These are phyloP conservation scores for Dryadomyces quercivorus DNA, from an alignment of 2,329 filamentous ascomycete genomes.

Conservation along the genomic window DNA sequence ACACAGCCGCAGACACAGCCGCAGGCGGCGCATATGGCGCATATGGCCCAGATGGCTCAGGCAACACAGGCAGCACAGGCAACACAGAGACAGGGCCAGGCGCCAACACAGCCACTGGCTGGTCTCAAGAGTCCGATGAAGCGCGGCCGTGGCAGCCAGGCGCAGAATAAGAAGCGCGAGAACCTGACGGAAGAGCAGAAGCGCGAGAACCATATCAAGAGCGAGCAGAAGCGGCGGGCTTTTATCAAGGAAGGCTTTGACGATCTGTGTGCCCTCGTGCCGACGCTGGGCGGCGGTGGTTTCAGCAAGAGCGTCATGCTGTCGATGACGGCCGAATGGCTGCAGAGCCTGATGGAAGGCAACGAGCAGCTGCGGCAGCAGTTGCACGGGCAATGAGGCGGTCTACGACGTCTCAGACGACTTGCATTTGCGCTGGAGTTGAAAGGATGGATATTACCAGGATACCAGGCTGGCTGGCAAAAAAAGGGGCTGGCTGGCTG, in stretches of 20 bases:
- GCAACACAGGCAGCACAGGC: too few species aligned
- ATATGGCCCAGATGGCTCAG: too few species aligned
- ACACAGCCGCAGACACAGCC: not conserved
- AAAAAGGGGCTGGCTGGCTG: too few species aligned
- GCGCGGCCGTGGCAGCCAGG: not conserved
- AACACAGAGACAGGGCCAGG: not conserved
- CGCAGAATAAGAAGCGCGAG: constrained; percentile 29
- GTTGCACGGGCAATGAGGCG: constrained; percentile 20
- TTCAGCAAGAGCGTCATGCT: constrained; percentile 78
- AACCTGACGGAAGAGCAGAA: constrained; percentile 77
- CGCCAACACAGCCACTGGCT: not conserved
- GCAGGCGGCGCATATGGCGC: too few species aligned
- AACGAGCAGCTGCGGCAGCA: constrained; percentile 50
- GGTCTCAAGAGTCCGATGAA: not conserved
- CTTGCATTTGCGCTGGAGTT: too few species aligned
- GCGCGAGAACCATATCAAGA: constrained; percentile 73
- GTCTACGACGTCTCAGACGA: too few species aligned
- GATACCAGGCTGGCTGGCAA: too few species aligned
- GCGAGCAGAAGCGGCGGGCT: constrained; percentile 75
- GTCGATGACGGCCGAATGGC: constrained; percentile 61
- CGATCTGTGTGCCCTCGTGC: constrained; percentile 65
- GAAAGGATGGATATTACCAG: too few species aligned
- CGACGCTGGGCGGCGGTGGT: constrained; percentile 58
- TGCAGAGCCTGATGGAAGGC: constrained; percentile 59
- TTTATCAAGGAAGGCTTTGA: constrained; percentile 75